Evolutionary conservation across 352 stramenopile genomes (phyloP).

Genomic region (Ophiocytium majus): DNA sequence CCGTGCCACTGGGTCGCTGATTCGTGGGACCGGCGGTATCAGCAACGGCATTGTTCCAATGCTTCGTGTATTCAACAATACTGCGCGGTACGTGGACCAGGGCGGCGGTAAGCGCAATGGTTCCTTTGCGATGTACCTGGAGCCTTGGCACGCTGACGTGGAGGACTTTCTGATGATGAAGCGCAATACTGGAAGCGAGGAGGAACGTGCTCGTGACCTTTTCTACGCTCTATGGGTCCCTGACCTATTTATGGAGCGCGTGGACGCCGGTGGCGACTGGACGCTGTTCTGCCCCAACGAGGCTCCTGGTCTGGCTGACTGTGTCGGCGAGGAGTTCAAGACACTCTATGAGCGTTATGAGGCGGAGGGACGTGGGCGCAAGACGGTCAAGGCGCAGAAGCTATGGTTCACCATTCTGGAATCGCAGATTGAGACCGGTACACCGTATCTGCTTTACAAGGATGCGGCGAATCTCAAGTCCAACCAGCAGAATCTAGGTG

Average conservation of each 20-base stretch:
- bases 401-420: slow-evolving; percentile 99
- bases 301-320: slow-evolving; percentile 84
- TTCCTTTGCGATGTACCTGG: slow-evolving; percentile 94
- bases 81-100: slow-evolving; percentile 92
- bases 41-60: slow-evolving; percentile 96
- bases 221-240: slow-evolving; percentile 98
- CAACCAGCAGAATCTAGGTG: slow-evolving; percentile 98
- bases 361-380: slow-evolving; percentile 79
- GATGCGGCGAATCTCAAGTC: slow-evolving; percentile 95
- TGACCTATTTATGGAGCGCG: slow-evolving; percentile 98
- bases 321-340: slow-evolving; percentile 89
- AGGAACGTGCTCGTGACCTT: too few species aligned
- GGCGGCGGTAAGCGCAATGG: slow-evolving; percentile 84
- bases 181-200: too few species aligned
- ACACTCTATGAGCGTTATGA: slow-evolving; percentile 93
- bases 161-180: slow-evolving; percentile 96
- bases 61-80: slow-evolving; percentile 95
- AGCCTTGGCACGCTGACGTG: slow-evolving; percentile 99
- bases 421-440: slow-evolving; percentile 97
- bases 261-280: slow-evolving; percentile 91
- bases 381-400: slow-evolving; percentile 94
- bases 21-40: slow-evolving; percentile 87
- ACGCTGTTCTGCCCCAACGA: slow-evolving; percentile 97
- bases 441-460: slow-evolving; percentile 99
- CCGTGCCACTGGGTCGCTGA: slow-evolving; percentile 87